Evolutionary conservation across 140 eudicot species (phyloP).

Genomic region (Anethum foeniculum): DNA sequence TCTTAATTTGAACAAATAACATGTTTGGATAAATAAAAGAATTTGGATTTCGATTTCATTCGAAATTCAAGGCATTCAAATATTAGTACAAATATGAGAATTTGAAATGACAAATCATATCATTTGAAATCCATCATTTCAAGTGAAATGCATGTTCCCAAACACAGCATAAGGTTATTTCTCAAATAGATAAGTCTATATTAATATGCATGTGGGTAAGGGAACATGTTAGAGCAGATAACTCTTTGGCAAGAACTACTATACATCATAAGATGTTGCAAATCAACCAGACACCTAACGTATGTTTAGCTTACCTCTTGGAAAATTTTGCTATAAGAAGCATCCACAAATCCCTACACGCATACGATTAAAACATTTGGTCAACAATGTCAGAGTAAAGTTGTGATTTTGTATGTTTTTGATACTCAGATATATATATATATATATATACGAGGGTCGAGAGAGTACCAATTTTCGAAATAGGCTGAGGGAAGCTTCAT

Average conservation of each 20-base stretch:
- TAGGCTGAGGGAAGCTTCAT: slow-evolving; percentile 61
- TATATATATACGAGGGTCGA: background rate
- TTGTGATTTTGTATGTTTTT: background rate
- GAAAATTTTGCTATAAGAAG: slow-evolving; percentile 77
- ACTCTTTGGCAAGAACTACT: background rate
- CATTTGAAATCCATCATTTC: too few relatives aligned
- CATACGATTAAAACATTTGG: slow-evolving; percentile 13
- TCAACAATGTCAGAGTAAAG: background rate
- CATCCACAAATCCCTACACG: slow-evolving; percentile 70
- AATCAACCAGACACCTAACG: background rate
- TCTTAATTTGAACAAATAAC: too few relatives aligned
- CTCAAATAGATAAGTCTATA: background rate
- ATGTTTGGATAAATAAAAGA: too few relatives aligned
- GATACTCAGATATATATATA: background rate
- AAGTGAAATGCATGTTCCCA: too few relatives aligned
- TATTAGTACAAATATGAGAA: too few relatives aligned
- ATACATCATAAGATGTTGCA: background rate
- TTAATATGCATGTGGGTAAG: background rate
- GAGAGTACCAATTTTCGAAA: slow-evolving; percentile 61
- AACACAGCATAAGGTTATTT: background rate
- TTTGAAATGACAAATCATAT: too few relatives aligned
- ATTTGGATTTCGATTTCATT: too few relatives aligned
- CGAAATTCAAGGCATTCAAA: too few relatives aligned
- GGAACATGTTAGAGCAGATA: background rate
- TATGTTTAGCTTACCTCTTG: slow-evolving; percentile 54